phyloP scores from a whole-genome alignment of 352 stramenopile species.

The Phytophthora sojae region DNA sequence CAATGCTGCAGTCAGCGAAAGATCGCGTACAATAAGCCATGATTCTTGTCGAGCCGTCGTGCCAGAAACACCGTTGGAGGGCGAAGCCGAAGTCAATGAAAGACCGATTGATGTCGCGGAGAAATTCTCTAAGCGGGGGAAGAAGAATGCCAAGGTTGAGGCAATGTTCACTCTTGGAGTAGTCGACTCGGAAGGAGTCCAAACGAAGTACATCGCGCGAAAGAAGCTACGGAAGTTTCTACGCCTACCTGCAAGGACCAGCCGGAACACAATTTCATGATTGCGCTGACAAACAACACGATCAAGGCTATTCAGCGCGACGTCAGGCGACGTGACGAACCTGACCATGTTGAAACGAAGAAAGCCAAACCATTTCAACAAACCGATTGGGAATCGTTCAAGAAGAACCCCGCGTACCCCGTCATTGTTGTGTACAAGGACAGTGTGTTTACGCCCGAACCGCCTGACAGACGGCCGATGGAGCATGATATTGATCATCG shows the following conservation, averaged over 20 bases:
- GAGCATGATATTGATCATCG: too few species aligned
- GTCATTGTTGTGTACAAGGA: neutral
- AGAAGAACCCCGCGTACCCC: neutral
- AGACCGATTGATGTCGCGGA: neutral
- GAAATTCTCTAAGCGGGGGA: conserved; percentile 7
- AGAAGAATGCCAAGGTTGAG: conserved; percentile 8
- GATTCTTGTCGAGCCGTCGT: too few species aligned
- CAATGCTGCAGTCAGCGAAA: too few species aligned
- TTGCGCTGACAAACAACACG: too few species aligned
- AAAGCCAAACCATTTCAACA: neutral
- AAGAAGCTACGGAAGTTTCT: neutral
- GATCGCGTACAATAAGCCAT: too few species aligned
- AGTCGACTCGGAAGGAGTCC: neutral
- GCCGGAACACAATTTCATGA: too few species aligned
- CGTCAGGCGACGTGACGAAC: neutral
- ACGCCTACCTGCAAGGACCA: neutral
- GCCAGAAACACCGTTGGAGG: too few species aligned
- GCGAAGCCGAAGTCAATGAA: too few species aligned
- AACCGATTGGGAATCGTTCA: neutral
- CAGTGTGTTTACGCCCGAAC: neutral
- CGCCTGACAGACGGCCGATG: neutral
- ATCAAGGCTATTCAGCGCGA: neutral
- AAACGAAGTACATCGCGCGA: neutral
- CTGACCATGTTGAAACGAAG: neutral
- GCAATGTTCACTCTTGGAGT: neutral